These are phyloP conservation scores for Phascolomyces articulosus DNA, from an alignment of 371 early-diverging fungal species.

Conservation along the genomic window DNA sequence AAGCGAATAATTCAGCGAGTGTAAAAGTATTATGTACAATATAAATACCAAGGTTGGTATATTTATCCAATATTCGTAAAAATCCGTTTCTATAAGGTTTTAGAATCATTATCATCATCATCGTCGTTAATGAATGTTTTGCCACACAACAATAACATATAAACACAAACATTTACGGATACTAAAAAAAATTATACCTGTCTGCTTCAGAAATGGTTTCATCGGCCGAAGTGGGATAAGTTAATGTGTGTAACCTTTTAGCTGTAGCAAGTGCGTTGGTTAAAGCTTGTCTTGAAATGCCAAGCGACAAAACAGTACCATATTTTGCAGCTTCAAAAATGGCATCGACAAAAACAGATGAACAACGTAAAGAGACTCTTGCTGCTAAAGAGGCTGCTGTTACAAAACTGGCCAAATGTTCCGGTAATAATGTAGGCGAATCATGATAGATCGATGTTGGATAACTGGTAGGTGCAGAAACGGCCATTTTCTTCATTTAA, in stretches of 20 bases:
- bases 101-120: background rate
- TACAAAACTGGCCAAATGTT: slow-evolving; percentile 44
- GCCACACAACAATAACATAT: background rate
- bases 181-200: background rate
- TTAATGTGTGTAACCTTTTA: slow-evolving; percentile 53
- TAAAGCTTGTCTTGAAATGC: slow-evolving; percentile 57
- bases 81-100: slow-evolving; percentile 32
- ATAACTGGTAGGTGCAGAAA: slow-evolving; percentile 2
- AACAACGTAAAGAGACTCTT: slow-evolving; percentile 45
- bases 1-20: slow-evolving; percentile 78
- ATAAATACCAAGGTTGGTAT: slow-evolving; percentile 70
- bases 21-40: slow-evolving; percentile 76
- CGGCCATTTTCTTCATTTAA: background rate
- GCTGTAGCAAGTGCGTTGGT: slow-evolving; percentile 62
- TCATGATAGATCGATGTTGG: slow-evolving; percentile 20
- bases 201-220: slow-evolving; percentile 1
- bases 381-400: slow-evolving; percentile 46
- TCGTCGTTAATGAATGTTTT: too few species aligned
- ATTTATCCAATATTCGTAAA: slow-evolving; percentile 66
- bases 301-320: slow-evolving; percentile 62
- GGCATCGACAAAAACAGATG: slow-evolving; percentile 47
- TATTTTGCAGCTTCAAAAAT: slow-evolving; percentile 65
- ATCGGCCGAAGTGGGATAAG: background rate
- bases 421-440: slow-evolving; percentile 41
- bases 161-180: background rate